Base-by-base conservation (phyloP, 2,329 filamentous ascomycete species). In the Trichoderma oligosporum region DNA sequence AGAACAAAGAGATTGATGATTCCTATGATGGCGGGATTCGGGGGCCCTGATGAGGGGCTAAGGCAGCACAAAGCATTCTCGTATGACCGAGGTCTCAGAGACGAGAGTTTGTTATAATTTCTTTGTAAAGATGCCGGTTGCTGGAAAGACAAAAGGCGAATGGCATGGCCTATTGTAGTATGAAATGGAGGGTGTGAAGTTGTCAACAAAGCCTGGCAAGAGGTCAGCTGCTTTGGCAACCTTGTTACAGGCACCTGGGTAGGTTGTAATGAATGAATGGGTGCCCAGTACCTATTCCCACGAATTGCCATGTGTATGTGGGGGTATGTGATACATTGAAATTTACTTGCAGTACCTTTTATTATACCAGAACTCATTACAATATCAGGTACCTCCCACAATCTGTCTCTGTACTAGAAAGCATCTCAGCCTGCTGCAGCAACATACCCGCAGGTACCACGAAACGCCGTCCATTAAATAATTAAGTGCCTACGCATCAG, bases 1-100 rank as follows among this genome's bases (percentile, higher is more conserved):
- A 33, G 35, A 38, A 25, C 45, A 44, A 57, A 27, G 36, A 41
- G 27, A 22, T n/a, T n/a, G n/a, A 31, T 24, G 45, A n/a, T 29
- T 46, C 33, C 53, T 49, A 59, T 38, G 49, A 55, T 44, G 27
- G 35, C 22, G 31, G 45, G 44, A 31, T 59, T 38, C 36, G 38
- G 27, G 35, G 44, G 45, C 45, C 53, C 54, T 57, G 46, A 38
- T 41, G 57, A 57, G 57, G 57, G 57, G 57, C 39, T 48, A 46
- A 33, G 47, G 57, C 36, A 57, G 46, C 54, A 42, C 45, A 35
- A 38, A 52, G 45, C 57, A 59, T 57, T 45, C 45, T 57, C 53
- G 47, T 58, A 45, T 38, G 48, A 36, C 48, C 7, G n/a, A 29
- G 25, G 27, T 47, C 31, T 35, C 33, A 36, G 24, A 16, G 16